These are phyloP conservation scores for Rhizoclosmatium sp. DNA, from an alignment of 192 early-diverging fungal genomes.

Conservation along the genomic window DNA sequence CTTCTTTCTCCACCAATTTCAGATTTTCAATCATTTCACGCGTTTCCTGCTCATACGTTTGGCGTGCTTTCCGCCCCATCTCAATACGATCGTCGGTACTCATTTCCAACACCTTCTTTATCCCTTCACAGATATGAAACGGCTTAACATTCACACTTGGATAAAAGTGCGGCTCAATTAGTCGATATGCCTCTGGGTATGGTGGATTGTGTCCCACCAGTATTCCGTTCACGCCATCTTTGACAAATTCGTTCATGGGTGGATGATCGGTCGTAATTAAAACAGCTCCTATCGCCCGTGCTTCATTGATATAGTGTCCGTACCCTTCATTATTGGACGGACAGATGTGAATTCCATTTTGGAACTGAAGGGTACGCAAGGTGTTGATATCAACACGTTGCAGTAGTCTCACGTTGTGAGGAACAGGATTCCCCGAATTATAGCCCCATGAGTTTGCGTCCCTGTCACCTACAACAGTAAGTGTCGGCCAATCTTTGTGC, in stretches of 20 bases:
- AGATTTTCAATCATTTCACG: constrained; percentile 11
- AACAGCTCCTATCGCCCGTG: constrained; percentile 1
- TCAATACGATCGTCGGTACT: neutral
- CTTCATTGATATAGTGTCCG: constrained; percentile 36
- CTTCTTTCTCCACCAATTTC: constrained; percentile 3
- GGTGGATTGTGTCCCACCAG: constrained; percentile 5
- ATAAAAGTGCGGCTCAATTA: constrained; percentile 7
- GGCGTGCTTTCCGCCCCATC: constrained; percentile 20
- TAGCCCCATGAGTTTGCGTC: neutral
- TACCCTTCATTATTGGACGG: constrained; percentile 32
- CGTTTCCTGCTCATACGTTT: constrained; percentile 24
- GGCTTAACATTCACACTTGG: neutral
- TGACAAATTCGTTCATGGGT: constrained; percentile 37
- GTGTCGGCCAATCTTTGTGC: constrained; percentile 27
- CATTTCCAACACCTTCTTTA: constrained; percentile 10
- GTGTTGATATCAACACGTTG: neutral
- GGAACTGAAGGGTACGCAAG: neutral
- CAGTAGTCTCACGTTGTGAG: neutral
- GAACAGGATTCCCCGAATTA: neutral
- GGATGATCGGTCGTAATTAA: constrained; percentile 17
- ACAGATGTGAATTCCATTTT: constrained; percentile 19
- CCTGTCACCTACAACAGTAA: constrained; percentile 19
- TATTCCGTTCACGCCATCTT: constrained; percentile 5
- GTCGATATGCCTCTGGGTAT: neutral
- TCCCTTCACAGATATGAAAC: constrained; percentile 8